Conservation (phyloP, 345 rosid species). For the Salix brachista region DNA sequence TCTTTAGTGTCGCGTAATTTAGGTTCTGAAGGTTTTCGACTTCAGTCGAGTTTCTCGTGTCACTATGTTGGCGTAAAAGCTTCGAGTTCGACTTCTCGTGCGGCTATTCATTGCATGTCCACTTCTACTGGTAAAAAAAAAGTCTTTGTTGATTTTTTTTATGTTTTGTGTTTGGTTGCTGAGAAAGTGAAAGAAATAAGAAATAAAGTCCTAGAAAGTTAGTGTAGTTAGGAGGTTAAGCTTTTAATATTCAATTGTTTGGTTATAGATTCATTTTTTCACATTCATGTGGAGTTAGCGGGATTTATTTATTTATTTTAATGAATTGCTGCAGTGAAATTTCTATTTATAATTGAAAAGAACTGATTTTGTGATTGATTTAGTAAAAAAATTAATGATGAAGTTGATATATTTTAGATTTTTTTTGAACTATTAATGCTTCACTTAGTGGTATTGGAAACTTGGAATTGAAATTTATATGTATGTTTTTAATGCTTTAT, state of each 20-base stretch:
- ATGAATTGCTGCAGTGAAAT: neutral
- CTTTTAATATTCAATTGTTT: neutral
- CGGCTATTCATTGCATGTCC: conserved; percentile 64
- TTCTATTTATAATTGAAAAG: neutral
- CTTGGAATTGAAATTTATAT: neutral
- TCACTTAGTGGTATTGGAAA: neutral
- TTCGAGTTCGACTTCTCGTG: conserved; percentile 41
- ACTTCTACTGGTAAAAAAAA: conserved; percentile 42
- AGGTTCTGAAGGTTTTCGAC: conserved; percentile 20
- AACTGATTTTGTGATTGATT: neutral
- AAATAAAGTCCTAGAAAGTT: neutral
- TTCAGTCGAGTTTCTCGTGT: conserved; percentile 37
- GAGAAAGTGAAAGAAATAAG: neutral
- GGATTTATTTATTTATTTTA: neutral
- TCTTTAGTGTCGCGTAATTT: neutral
- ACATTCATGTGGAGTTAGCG: neutral
- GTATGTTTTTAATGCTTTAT: neutral
- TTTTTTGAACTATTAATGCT: neutral
- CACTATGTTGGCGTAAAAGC: conserved; percentile 31
- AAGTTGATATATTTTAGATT: neutral
- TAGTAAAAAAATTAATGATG: neutral
- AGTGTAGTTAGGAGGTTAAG: neutral
- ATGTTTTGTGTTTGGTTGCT: neutral
- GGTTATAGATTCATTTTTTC: neutral
- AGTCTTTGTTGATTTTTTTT: neutral